A percentile compares a stretch with the other conserved stretches of the same genome.
Conservation (phyloP, 2,329 filamentous ascomycete genomes). For the Colletotrichum ledebouriae region DNA sequence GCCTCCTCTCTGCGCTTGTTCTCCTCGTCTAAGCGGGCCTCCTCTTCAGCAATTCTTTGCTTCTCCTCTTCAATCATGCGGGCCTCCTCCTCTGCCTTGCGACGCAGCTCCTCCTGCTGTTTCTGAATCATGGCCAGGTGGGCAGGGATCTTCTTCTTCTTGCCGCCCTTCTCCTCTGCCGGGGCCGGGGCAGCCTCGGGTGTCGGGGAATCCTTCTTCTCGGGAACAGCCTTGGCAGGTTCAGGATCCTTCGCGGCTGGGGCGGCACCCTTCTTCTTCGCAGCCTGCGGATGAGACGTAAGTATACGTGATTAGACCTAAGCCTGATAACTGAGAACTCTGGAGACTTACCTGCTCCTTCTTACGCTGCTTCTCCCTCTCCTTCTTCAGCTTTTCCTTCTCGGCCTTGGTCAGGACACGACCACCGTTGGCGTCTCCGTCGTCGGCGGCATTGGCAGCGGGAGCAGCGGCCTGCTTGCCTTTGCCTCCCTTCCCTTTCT, state of each 20-base stretch:
- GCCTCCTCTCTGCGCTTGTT: slow-evolving; percentile 78
- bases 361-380: slow-evolving; percentile 97
- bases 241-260: slow-evolving; percentile 61
- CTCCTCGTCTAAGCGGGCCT: slow-evolving; percentile 76
- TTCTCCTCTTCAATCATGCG: slow-evolving; percentile 72
- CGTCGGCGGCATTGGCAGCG: slow-evolving; percentile 58
- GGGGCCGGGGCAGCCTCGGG: slow-evolving; percentile 53
- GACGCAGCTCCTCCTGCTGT: slow-evolving; percentile 83
- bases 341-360: slow-evolving; percentile 85
- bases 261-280: slow-evolving; percentile 78
- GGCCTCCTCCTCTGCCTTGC: slow-evolving; percentile 74
- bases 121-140: slow-evolving; percentile 81
- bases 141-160: slow-evolving; percentile 92
- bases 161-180: slow-evolving; percentile 65
- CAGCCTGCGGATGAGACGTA: slow-evolving; percentile 65
- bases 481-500: slow-evolving; percentile 75
- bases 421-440: slow-evolving; percentile 68
- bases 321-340: neutral
- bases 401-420: slow-evolving; percentile 95
- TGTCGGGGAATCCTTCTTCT: slow-evolving; percentile 60
- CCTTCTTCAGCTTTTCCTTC: slow-evolving; percentile 98
- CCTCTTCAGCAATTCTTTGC: slow-evolving; percentile 74
- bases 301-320: too few relatives aligned
- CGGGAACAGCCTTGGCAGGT: slow-evolving; percentile 62
- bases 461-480: slow-evolving; percentile 59